Evolutionary conservation across 495 filamentous ascomycete genomes (phyloP).

Genomic region (Pyronema domesticum): DNA sequence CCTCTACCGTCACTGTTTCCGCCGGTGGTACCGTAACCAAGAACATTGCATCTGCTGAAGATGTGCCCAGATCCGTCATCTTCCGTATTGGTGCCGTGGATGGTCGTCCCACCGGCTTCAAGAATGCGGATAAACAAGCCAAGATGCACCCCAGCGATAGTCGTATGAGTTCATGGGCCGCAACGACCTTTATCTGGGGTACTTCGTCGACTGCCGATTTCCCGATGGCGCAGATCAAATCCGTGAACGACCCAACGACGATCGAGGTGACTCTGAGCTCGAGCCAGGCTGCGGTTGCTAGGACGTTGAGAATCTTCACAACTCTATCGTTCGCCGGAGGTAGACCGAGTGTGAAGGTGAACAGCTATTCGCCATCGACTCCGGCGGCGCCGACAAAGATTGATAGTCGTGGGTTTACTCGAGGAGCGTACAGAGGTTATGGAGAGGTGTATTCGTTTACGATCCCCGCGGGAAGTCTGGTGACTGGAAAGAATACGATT

Average conservation of each 20-base stretch:
- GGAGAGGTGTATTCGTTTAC: conserved; percentile 43
- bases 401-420: conserved; percentile 44
- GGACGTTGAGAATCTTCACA: conserved; percentile 45
- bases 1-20: conserved; percentile 34
- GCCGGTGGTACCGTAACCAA: conserved; percentile 36
- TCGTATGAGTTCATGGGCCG: conserved; percentile 42
- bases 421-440: conserved; percentile 44
- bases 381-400: conserved; percentile 45
- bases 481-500: conserved; percentile 43
- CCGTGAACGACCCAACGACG: conserved; percentile 41
- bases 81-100: conserved; percentile 50
- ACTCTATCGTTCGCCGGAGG: conserved; percentile 44
- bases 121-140: conserved; percentile 45
- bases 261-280: conserved; percentile 41
- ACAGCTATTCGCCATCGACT: conserved; percentile 30
- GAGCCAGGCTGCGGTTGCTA: conserved; percentile 31
- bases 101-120: conserved; percentile 45
- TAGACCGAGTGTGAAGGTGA: conserved; percentile 34
- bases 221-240: conserved; percentile 50
- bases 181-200: conserved; percentile 42
- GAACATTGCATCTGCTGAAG: conserved; percentile 35
- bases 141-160: conserved; percentile 49
- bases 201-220: conserved; percentile 33
- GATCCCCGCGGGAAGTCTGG: conserved; percentile 38
- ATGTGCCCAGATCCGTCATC: conserved; percentile 32